Conservation (phyloP, 73 alveolate species). For the Uronychia setigera region DNA sequence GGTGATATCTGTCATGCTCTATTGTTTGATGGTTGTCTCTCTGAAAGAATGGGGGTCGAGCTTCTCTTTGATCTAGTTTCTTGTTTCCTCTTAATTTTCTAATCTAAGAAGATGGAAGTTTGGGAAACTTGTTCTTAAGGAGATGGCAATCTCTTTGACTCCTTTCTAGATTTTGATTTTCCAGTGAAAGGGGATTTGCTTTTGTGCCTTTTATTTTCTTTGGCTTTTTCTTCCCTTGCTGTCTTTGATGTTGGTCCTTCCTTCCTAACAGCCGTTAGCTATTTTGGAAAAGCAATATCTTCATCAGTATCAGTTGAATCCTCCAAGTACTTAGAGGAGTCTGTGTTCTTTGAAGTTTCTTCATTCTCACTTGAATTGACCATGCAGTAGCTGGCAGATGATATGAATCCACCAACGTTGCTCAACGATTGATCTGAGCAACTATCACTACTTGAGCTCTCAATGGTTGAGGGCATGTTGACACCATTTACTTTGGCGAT, state of each 20-base stretch:
- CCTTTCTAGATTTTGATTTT: neutral
- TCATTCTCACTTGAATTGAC: neutral
- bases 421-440: neutral
- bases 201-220: neutral
- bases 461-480: neutral
- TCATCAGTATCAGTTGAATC: too few species aligned
- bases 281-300: too few species aligned
- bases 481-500: neutral
- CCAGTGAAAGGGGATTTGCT: too few species aligned
- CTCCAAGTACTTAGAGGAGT: too few species aligned
- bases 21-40: neutral
- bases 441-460: neutral
- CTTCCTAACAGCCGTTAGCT: too few species aligned
- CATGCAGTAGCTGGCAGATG: neutral
- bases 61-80: neutral
- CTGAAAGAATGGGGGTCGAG: neutral
- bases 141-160: neutral
- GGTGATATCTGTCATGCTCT: neutral
- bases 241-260: too few species aligned
- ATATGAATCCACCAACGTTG: neutral
- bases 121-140: neutral
- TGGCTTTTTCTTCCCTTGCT: neutral
- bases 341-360: neutral
- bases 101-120: too few species aligned
- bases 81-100: neutral